These are phyloP conservation scores for Darksidea phi DNA, from an alignment of 495 filamentous ascomycete genomes.

Conservation along the genomic window DNA sequence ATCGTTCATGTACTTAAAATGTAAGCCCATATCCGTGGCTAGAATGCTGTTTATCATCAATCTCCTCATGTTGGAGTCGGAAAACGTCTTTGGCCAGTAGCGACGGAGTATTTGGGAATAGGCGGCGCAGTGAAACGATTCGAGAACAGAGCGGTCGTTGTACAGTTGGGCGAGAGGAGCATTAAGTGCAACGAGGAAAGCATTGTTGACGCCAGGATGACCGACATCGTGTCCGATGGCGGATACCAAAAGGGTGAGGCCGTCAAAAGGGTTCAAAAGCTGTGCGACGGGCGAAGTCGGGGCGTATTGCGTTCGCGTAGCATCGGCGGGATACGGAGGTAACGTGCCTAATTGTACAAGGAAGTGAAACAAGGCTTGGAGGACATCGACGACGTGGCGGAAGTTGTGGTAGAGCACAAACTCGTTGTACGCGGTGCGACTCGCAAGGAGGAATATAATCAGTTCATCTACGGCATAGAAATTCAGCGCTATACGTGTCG, in stretches of 20 bases:
- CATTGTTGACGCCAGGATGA: conserved; percentile 97
- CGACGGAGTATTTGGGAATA: conserved; percentile 94
- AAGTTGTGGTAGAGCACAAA: conserved; percentile 99
- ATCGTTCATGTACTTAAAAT: conserved; percentile 92
- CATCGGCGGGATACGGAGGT: conserved; percentile 57
- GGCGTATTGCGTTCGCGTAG: conserved; percentile 33
- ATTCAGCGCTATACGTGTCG: neutral
- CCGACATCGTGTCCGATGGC: conserved; percentile 98
- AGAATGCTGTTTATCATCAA: conserved; percentile 94
- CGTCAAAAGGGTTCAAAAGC: conserved; percentile 78
- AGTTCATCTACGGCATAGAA: conserved; percentile 53
- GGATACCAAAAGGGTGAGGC: conserved; percentile 83
- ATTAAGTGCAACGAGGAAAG: conserved; percentile 88
- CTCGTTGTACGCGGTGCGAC: conserved; percentile 83
- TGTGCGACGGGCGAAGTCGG: conserved; percentile 60
- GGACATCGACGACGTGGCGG: conserved; percentile 91
- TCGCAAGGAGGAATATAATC: conserved; percentile 75
- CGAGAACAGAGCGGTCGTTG: conserved; percentile 94
- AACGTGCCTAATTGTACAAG: conserved; percentile 78
- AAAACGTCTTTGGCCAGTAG: conserved; percentile 82
- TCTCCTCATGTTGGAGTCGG: conserved; percentile 71
- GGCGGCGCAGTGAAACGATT: conserved; percentile 96
- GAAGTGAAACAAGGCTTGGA: conserved; percentile 91
- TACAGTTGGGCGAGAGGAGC: conserved; percentile 96
- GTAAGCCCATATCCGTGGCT: conserved; percentile 94